phyloP scores from a whole-genome alignment of 2,329 filamentous ascomycete genomes.

The Hypoxylon sp. region DNA sequence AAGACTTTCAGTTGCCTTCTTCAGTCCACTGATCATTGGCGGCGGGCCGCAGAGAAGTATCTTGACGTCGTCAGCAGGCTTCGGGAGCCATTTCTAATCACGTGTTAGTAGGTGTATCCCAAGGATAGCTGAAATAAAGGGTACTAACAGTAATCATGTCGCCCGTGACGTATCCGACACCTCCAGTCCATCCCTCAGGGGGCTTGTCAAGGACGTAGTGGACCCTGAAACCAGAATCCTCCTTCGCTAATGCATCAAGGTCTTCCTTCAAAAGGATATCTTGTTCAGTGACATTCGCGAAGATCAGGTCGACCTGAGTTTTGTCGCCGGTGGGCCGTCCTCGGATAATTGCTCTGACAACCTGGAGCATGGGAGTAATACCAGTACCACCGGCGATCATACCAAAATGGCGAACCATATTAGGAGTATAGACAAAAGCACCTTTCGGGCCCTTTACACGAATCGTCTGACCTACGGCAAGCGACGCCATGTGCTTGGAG shows the following conservation, averaged over 20 bases:
- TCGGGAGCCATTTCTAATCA: constrained; percentile 81
- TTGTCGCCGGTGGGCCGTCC: constrained; percentile 83
- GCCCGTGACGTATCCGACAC: constrained; percentile 92
- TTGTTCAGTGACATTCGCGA: constrained; percentile 93
- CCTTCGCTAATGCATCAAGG: constrained; percentile 81
- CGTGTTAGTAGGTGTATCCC: constrained; percentile 47
- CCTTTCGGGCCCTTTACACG: constrained; percentile 95
- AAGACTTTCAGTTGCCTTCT: constrained; percentile 91
- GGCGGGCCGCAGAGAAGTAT: constrained; percentile 94
- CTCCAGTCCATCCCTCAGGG: constrained; percentile 90
- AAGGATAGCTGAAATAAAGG: neutral
- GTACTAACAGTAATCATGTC: constrained; percentile 89
- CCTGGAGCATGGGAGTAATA: constrained; percentile 98
- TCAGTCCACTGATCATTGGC: constrained; percentile 96
- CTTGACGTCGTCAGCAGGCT: constrained; percentile 89
- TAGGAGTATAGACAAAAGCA: constrained; percentile 96
- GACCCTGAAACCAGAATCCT: constrained; percentile 86
- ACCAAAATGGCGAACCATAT: constrained; percentile 95
- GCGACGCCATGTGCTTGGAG: constrained; percentile 88
- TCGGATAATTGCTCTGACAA: constrained; percentile 90
- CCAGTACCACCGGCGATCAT: constrained; percentile 99
- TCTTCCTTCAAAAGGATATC: constrained; percentile 96
- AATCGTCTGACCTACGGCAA: constrained; percentile 88
- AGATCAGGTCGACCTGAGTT: constrained; percentile 94
- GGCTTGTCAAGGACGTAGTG: constrained; percentile 98